Evolutionary conservation across 106 monocot genomes (phyloP).

Genomic region (Vanilla planifolia): DNA sequence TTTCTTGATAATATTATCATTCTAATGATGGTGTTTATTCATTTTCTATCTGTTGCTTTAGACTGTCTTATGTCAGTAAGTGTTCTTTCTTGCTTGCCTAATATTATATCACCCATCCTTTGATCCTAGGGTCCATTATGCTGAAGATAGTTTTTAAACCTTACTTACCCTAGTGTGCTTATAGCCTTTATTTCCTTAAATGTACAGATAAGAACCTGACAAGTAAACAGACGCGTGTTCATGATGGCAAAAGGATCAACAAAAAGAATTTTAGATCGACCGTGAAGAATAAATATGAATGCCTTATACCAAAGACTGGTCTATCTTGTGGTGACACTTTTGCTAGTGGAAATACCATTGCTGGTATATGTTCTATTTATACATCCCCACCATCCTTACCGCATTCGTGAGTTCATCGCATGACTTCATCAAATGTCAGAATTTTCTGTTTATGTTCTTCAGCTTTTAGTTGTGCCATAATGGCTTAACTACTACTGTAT

Average conservation of each 20-base stretch:
- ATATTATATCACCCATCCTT: too few relatives aligned
- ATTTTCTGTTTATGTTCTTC: conserved; percentile 1
- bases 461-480: too few relatives aligned
- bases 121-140: too few relatives aligned
- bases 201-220: conserved; percentile 36
- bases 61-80: too few relatives aligned
- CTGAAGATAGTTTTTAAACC: too few relatives aligned
- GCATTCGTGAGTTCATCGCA: neutral
- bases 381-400: neutral
- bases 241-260: conserved; percentile 44
- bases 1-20: too few relatives aligned
- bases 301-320: conserved; percentile 33
- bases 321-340: conserved; percentile 27
- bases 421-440: neutral
- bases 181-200: neutral
- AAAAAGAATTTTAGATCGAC: conserved; percentile 25
- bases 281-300: conserved; percentile 45
- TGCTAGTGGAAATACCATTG: conserved; percentile 33
- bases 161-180: too few relatives aligned
- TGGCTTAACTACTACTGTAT: too few relatives aligned
- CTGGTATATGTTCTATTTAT: conserved; percentile 31
- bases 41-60: too few relatives aligned
- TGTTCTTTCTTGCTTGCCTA: too few relatives aligned
- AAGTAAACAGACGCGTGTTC: conserved; percentile 33
- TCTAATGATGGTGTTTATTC: too few relatives aligned